Conservation (phyloP, 2,329 filamentous ascomycete genomes). For the Helminthosporium solani region DNA sequence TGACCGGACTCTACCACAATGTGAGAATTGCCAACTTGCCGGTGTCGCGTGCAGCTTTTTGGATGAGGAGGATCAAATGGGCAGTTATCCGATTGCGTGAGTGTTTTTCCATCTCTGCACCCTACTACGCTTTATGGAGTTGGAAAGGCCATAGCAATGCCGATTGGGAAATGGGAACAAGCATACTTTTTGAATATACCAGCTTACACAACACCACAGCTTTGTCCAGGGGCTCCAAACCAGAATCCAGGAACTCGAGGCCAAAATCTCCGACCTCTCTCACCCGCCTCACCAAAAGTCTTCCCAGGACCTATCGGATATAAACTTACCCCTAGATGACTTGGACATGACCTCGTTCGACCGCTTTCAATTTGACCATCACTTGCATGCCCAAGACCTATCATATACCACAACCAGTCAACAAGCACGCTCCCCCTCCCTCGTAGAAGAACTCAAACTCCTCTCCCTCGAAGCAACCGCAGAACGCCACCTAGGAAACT, state of each 20-base stretch:
- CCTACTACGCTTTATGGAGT: background rate
- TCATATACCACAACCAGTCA: background rate
- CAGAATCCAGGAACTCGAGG: background rate
- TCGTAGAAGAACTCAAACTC: background rate
- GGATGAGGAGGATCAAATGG: background rate
- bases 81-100: background rate
- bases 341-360: background rate
- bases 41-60: background rate
- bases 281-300: background rate
- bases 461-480: conserved; percentile 44
- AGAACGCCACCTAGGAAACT: conserved; percentile 48
- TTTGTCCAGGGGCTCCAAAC: background rate
- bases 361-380: background rate
- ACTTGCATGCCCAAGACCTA: background rate
- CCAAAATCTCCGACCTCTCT: background rate
- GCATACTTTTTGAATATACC: background rate
- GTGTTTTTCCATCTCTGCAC: background rate
- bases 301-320: background rate
- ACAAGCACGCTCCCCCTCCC: background rate
- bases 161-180: background rate
- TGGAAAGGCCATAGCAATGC: too few relatives aligned
- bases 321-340: background rate
- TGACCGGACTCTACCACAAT: background rate
- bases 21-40: background rate
- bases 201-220: background rate